Evolutionary conservation across 352 stramenopile species (phyloP), one percentile per base, ranked within the genome.

Genomic region (Phytophthora cactorum): DNA sequence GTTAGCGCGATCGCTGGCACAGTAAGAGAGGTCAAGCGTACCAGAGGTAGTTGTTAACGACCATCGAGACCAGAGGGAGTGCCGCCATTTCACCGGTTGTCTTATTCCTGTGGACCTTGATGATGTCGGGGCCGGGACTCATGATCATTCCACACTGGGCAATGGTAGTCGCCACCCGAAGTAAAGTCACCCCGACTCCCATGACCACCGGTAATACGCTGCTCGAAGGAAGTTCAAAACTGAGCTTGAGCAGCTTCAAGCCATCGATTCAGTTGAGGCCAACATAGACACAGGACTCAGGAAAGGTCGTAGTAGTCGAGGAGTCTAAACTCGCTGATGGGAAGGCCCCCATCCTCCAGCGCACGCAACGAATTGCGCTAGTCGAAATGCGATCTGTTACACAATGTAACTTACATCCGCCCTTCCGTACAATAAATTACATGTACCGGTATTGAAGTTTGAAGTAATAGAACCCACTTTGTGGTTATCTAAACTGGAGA

Each of bases 21-120:
- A 7, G 31, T 34, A 34, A 34, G 31, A 34, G 31, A 7, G 4
- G 31, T 34, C 8, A 39, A 39, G 8, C 54, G 15, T 47, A 72
- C 70, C 64, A 74, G 3, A 71, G 44, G 65, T 68, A 50, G 50
- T 70, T 71, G 52, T 66, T 74, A 59, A 71, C 34, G 32, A 69
- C 43, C 54, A 77, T 73, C 15, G 54, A 60, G 10, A 74, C 59
- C 10, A 77, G 44, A 17, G 69, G 63, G 12, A 67, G 50, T 11
- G 64, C 45, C 7, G 45, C 27, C 64, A 73, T 67, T 22, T 59
- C 53, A 9, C 69, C 69, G 0, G 64, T 67, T 12, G 44, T 66
- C 41, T 67, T 73, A 10, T 44, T 34, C 17, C 59, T 66, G 46
- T 63, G 50, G 9, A 68, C 29, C 10, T 67, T 67, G 49, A 39